A percentile compares a stretch with the other conserved stretches of the same genome.
These are phyloP conservation scores for Magnusiomyces sp. DNA, from an alignment of 1,139 yeast genomes.

Conservation along the genomic window DNA sequence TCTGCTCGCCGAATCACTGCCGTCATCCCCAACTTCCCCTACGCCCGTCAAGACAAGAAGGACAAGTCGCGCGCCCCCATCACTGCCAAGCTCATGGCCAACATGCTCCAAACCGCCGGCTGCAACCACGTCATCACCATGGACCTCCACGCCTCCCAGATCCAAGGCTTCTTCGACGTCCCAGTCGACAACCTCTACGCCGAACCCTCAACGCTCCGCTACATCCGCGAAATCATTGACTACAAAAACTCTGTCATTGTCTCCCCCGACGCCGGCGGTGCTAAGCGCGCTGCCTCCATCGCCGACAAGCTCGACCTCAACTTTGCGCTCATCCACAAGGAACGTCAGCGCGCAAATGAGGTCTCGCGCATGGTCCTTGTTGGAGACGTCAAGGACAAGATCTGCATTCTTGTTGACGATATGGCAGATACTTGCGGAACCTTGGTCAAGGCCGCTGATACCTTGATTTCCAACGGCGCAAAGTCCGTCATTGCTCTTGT, in stretches of 20 bases:
- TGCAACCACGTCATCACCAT: constrained; percentile 94
- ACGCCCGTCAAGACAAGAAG: constrained; percentile 94
- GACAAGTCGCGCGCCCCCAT: constrained; percentile 96
- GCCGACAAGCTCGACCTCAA: constrained; percentile 88
- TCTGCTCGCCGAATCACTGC: constrained; percentile 93
- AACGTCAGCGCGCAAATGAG: constrained; percentile 89
- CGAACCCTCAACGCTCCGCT: constrained; percentile 85
- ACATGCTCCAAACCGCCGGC: constrained; percentile 89
- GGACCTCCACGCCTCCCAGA: constrained; percentile 99
- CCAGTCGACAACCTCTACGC: constrained; percentile 96
- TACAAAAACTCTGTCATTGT: constrained; percentile 65
- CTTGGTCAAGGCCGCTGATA: constrained; percentile 88
- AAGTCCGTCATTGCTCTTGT: constrained; percentile 83
- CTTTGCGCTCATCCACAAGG: constrained; percentile 94
- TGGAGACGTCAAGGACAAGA: constrained; percentile 82
- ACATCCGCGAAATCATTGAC: constrained; percentile 62
- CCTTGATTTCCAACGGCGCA: constrained; percentile 71
- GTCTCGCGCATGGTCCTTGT: constrained; percentile 91
- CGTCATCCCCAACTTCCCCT: constrained; percentile 93
- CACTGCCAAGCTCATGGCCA: constrained; percentile 92
- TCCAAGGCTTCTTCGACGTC: constrained; percentile 94
- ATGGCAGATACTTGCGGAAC: constrained; percentile 99
- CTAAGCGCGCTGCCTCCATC: constrained; percentile 90
- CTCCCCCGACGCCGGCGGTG: constrained; percentile 99
- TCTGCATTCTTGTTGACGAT: constrained; percentile 88